These are phyloP conservation scores for Xylariaceae sp. DNA, from an alignment of 2,329 filamentous ascomycete genomes.

Conservation along the genomic window DNA sequence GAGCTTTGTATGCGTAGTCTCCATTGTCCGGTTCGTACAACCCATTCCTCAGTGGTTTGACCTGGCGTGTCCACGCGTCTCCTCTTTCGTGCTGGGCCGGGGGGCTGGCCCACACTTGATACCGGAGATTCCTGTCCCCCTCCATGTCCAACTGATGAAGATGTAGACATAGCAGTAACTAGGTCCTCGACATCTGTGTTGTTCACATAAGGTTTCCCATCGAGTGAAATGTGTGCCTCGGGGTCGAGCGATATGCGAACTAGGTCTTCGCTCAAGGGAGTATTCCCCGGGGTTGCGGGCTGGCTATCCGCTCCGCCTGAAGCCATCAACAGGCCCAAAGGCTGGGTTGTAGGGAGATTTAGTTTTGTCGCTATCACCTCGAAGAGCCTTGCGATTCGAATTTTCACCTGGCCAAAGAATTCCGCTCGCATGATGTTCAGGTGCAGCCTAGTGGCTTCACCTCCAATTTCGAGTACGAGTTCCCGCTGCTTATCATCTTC, in stretches of 20 bases:
- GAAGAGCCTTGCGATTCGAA: constrained; percentile 74
- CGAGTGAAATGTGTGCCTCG: constrained; percentile 64
- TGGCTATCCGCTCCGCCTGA: constrained; percentile 67
- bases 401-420: constrained; percentile 75
- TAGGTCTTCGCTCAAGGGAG: constrained; percentile 71
- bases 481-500: constrained; percentile 78
- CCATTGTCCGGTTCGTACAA: constrained; percentile 74
- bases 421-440: constrained; percentile 63
- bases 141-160: constrained; percentile 43
- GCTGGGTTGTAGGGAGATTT: constrained; percentile 67
- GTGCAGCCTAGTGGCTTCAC: constrained; percentile 60
- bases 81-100: constrained; percentile 53
- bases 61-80: constrained; percentile 49
- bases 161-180: constrained; percentile 40
- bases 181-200: constrained; percentile 40
- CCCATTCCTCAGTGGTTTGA: constrained; percentile 58
- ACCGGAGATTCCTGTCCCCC: constrained; percentile 44
- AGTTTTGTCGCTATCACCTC: constrained; percentile 84
- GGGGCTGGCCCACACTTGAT: constrained; percentile 37
- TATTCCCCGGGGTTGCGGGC: constrained; percentile 71
- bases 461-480: constrained; percentile 80
- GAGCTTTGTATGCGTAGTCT: constrained; percentile 68
- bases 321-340: constrained; percentile 71
- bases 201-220: constrained; percentile 57
- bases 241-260: constrained; percentile 69